phyloP scores from a whole-genome alignment of 2,329 filamentous ascomycete species.

The Parascedosporium putredinis region DNA sequence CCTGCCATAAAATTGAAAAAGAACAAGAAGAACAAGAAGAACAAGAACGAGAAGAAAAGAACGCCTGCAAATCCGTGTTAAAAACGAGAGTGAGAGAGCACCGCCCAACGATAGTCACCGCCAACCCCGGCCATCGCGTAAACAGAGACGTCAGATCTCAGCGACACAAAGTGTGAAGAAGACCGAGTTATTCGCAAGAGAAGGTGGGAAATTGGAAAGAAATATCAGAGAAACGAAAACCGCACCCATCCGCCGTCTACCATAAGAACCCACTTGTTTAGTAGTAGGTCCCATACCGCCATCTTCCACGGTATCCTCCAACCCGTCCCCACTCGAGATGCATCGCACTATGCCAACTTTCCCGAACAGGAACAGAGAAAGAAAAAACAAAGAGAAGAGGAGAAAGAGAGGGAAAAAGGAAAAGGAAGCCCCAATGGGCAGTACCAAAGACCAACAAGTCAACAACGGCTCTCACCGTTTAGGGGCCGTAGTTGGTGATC shows the following conservation, averaged over 20 bases:
- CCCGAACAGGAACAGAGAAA: background rate
- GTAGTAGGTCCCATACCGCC: background rate
- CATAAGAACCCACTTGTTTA: too few relatives aligned
- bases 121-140: too few relatives aligned
- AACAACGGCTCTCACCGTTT: too few relatives aligned
- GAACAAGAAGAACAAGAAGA: background rate
- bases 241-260: background rate
- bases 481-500: too few relatives aligned
- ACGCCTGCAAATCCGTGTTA: too few relatives aligned
- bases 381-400: slow-evolving; percentile 3
- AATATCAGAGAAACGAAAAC: background rate
- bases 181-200: background rate
- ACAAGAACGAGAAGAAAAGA: background rate
- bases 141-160: too few relatives aligned
- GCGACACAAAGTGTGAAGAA: background rate
- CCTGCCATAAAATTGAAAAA: background rate
- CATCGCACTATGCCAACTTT: slow-evolving; percentile 7
- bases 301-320: background rate
- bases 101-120: too few relatives aligned
- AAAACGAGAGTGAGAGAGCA: too few relatives aligned
- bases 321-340: background rate
- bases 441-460: too few relatives aligned
- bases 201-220: background rate
- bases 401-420: background rate
- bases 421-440: too few relatives aligned